These are phyloP conservation scores for Coemansia sp. DNA, from an alignment of 192 early-diverging fungal species.

Conservation along the genomic window DNA sequence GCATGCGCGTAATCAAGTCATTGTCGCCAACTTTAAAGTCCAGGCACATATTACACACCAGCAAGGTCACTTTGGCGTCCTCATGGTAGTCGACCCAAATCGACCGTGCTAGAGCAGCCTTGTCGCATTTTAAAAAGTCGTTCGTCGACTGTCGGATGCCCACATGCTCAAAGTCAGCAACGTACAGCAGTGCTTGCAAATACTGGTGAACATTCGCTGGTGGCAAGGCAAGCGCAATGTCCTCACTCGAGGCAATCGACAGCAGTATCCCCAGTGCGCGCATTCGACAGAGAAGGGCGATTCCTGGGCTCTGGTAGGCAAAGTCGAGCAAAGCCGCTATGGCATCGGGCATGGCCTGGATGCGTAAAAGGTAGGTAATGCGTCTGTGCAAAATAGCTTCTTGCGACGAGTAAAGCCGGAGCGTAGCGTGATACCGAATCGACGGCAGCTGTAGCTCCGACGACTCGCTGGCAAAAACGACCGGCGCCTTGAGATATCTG, in stretches of 20 bases:
- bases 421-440: conserved; percentile 29
- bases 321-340: conserved; percentile 50
- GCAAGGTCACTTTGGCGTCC: conserved; percentile 57
- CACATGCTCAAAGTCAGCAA: conserved; percentile 71
- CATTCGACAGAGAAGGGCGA: conserved; percentile 58
- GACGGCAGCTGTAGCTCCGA: conserved; percentile 32
- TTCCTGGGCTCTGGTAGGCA: conserved; percentile 49
- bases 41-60: conserved; percentile 72
- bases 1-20: conserved; percentile 60
- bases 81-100: conserved; percentile 65
- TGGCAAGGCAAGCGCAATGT: conserved; percentile 40
- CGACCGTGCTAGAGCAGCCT: conserved; percentile 64
- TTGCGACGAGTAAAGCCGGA: conserved; percentile 23
- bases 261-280: conserved; percentile 62
- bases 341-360: conserved; percentile 32
- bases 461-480: conserved; percentile 6
- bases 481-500: conserved; percentile 27
- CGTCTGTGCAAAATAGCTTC: conserved; percentile 52
- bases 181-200: conserved; percentile 62
- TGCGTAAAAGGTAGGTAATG: conserved; percentile 55
- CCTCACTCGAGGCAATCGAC: conserved; percentile 50
- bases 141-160: conserved; percentile 57
- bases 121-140: conserved; percentile 65
- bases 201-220: conserved; percentile 50
- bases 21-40: conserved; percentile 66